These are phyloP conservation scores for Kwoniella europaea DNA, from an alignment of 768 basidiomycete species.

Conservation along the genomic window DNA sequence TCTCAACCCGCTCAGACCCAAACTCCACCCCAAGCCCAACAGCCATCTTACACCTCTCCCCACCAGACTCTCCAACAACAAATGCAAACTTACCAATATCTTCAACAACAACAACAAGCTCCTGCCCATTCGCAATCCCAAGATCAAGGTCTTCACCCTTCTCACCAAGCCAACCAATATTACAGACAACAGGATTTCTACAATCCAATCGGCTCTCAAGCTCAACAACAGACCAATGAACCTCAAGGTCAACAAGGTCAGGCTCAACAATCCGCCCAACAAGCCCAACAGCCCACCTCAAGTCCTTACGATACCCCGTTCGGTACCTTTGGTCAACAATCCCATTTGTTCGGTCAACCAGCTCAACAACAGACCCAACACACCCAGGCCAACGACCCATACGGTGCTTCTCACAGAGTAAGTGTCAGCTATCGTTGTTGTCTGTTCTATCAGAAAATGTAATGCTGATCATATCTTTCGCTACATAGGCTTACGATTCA, in stretches of 20 bases:
- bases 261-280: slow-evolving; percentile 17
- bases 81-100: slow-evolving; percentile 43
- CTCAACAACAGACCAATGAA: slow-evolving; percentile 34
- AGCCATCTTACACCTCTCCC: slow-evolving; percentile 39
- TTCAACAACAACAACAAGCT: slow-evolving; percentile 41
- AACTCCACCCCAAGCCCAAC: slow-evolving; percentile 34
- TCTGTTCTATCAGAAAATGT: neutral
- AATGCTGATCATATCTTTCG: slow-evolving; percentile 8
- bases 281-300: slow-evolving; percentile 27
- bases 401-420: slow-evolving; percentile 49
- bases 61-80: slow-evolving; percentile 52
- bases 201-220: slow-evolving; percentile 36
- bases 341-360: slow-evolving; percentile 45
- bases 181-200: slow-evolving; percentile 49
- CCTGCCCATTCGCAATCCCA: slow-evolving; percentile 42
- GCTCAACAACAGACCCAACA: slow-evolving; percentile 44
- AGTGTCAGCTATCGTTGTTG: slow-evolving; percentile 17
- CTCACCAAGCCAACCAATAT: slow-evolving; percentile 36
- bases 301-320: slow-evolving; percentile 44
- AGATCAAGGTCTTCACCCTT: slow-evolving; percentile 38
- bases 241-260: slow-evolving; percentile 39
- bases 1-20: slow-evolving; percentile 25
- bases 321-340: slow-evolving; percentile 46
- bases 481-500: slow-evolving; percentile 51
- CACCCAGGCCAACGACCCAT: slow-evolving; percentile 46